Evolutionary conservation across 2,329 filamentous ascomycete genomes (phyloP), one percentile per base, ranked within the genome.

Genomic region (Thermothelomyces thermophilus): DNA sequence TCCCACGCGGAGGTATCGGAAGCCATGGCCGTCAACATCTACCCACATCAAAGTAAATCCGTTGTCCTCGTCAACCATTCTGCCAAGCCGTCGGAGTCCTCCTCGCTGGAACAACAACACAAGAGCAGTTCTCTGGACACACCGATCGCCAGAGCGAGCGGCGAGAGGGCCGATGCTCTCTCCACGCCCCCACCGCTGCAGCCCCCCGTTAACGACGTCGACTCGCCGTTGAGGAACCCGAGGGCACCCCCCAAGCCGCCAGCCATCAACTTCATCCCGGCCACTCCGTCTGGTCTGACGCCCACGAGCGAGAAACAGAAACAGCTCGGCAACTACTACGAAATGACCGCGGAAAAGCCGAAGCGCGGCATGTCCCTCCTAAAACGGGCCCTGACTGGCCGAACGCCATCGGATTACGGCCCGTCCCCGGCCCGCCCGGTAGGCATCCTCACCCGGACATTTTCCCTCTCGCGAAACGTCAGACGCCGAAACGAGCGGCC

Each of bases 21-120:
- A 65, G 81, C 81, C 30, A 67, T 77, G 61, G 79, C 77, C 34
- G 73, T 84, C 48, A 80, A 73, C 53, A 79, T 84, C 58, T 82
- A 76, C 56, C 73, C 77, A 17, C 81, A 84, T 55, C 79, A 84
- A 58, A 84, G 83, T 57, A 81, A 75, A 41, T 84, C 81, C 4
- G 67, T 84, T 10, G 63, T 83, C 36, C 73, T 84, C 65, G 76
- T 84, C 26, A 69, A 82, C 56, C 75, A 82, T 60, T 73, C 74
- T 9, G 70, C 68, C 36, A 75, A 71, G 60, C 73, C 72, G 20
- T 75, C 73, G 0, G 73, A 76, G 49, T 66, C 64, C 40, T 70
- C 72, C 17, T 70, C 72, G 39, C 58, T 63, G 3, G 61, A 65
- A 33, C 60, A 65, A 33, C 60, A 57, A 14, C 28, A 52, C 57